These are phyloP conservation scores for Cystobasidium slooffiae DNA, from an alignment of 1,284 basidiomycete genomes.

Conservation along the genomic window DNA sequence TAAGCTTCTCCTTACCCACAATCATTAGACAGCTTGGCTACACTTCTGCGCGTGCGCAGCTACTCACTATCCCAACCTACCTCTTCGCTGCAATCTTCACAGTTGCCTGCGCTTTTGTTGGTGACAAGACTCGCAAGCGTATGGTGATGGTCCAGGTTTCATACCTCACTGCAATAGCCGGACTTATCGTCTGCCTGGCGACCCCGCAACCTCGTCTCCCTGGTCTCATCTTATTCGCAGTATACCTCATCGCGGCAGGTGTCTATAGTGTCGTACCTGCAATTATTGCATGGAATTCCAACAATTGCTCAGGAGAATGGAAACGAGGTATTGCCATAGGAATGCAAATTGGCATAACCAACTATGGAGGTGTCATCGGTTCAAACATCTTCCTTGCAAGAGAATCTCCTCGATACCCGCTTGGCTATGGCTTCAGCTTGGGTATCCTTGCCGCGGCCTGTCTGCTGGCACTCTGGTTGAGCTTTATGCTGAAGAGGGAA, in stretches of 20 bases:
- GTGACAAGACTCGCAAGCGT: conserved; percentile 57
- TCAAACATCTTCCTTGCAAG: conserved; percentile 37
- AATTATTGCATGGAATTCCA: conserved; percentile 21
- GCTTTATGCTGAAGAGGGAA: conserved; percentile 41
- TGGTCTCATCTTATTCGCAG: conserved; percentile 42
- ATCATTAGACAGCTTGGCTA: conserved; percentile 68
- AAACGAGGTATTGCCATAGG: conserved; percentile 42
- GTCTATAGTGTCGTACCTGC: conserved; percentile 25
- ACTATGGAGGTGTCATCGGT: conserved; percentile 40
- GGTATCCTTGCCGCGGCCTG: conserved; percentile 18
- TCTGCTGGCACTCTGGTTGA: conserved; percentile 18
- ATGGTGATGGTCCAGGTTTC: conserved; percentile 56
- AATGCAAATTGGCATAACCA: conserved; percentile 41
- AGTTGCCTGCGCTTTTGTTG: conserved; percentile 55
- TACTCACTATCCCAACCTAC: conserved; percentile 67
- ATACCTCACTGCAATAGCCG: conserved; percentile 55
- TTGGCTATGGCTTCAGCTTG: conserved; percentile 39
- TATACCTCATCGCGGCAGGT: conserved; percentile 38
- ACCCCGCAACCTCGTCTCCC: conserved; percentile 41
- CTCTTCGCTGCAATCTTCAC: conserved; percentile 55
- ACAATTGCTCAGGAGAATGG: conserved; percentile 35
- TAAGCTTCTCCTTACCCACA: conserved; percentile 60
- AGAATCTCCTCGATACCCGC: conserved; percentile 24
- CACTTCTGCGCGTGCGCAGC: conserved; percentile 62
- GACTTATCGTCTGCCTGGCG: conserved; percentile 55